Evolutionary conservation across 257 asterid species (phyloP).

Genomic region (Plantago ovata): DNA sequence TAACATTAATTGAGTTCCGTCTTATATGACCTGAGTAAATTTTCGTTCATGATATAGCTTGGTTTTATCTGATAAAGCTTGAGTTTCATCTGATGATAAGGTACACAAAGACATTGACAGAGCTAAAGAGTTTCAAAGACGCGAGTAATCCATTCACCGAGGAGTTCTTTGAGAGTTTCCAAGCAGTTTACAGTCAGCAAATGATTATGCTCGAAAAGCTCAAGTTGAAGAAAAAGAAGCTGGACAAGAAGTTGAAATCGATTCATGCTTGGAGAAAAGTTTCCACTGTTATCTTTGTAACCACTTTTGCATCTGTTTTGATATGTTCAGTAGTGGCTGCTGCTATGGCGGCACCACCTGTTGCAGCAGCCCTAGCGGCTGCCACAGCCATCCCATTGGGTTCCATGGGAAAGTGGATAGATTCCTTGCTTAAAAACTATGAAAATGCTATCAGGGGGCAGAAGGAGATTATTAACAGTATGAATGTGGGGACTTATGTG

Average conservation of each 20-base stretch:
- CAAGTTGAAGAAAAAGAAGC: conserved; percentile 66
- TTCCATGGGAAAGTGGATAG: conserved; percentile 98
- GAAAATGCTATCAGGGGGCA: conserved; percentile 84
- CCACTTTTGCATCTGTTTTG: conserved; percentile 79
- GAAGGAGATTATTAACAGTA: conserved; percentile 62
- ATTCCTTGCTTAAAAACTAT: conserved; percentile 69
- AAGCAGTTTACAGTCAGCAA: conserved; percentile 72
- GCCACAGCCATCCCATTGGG: conserved; percentile 83
- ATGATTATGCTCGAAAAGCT: conserved; percentile 75
- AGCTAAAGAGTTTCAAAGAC: conserved; percentile 60
- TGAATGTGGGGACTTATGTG: conserved; percentile 75
- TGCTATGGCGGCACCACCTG: conserved; percentile 88
- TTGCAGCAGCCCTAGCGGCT: conserved; percentile 87
- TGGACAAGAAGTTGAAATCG: conserved; percentile 66
- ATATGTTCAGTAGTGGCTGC: conserved; percentile 98
- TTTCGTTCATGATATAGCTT: neutral
- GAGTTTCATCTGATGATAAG: conserved; percentile 68
- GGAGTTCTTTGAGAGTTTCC: conserved; percentile 69
- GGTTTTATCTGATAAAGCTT: too few relatives aligned
- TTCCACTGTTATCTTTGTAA: conserved; percentile 69
- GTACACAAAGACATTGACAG: conserved; percentile 61
- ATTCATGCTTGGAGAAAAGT: conserved; percentile 83
- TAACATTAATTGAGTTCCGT: conserved; percentile 53
- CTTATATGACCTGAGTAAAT: neutral
- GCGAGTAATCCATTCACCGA: conserved; percentile 83